Conservation (phyloP, 371 early-diverging fungal species). For the Haplosporangium sp. region DNA sequence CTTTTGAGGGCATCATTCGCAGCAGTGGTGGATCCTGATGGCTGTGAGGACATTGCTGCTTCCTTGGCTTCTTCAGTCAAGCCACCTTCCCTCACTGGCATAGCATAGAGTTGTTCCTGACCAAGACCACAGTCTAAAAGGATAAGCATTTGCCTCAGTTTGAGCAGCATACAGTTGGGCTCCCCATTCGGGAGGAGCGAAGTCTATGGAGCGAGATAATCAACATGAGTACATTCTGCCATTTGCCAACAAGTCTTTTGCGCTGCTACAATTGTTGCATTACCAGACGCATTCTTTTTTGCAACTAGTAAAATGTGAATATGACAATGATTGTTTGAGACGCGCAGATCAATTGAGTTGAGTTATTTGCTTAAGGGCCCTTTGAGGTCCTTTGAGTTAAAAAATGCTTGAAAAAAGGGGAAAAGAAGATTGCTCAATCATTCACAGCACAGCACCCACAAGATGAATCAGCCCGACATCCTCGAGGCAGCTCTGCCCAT, state of each 20-base stretch:
- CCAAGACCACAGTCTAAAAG: slow-evolving; percentile 56
- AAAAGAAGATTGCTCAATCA: neutral
- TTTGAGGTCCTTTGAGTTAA: neutral
- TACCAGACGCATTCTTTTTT: slow-evolving; percentile 41
- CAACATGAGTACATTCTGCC: neutral
- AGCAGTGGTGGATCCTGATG: neutral
- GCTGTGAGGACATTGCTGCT: neutral
- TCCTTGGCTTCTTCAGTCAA: slow-evolving; percentile 34
- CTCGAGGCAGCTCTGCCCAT: slow-evolving; percentile 35
- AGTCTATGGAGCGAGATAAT: slow-evolving; percentile 28
- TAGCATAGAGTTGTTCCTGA: slow-evolving; percentile 43
- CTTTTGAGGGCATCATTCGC: slow-evolving; percentile 12
- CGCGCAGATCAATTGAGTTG: neutral
- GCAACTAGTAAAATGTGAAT: neutral
- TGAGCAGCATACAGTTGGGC: slow-evolving; percentile 53
- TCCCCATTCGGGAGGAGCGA: slow-evolving; percentile 55
- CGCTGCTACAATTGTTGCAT: neutral
- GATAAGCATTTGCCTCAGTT: slow-evolving; percentile 53
- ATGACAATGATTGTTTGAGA: neutral
- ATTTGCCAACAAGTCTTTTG: neutral
- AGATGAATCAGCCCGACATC: slow-evolving; percentile 32
- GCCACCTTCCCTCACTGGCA: slow-evolving; percentile 52
- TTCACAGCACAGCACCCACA: too few species aligned
- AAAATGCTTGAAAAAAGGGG: neutral
- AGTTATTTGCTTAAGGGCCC: neutral